These are phyloP conservation scores for Diutina pseudorugosa DNA, from an alignment of 1,139 yeast genomes.

Conservation along the genomic window DNA sequence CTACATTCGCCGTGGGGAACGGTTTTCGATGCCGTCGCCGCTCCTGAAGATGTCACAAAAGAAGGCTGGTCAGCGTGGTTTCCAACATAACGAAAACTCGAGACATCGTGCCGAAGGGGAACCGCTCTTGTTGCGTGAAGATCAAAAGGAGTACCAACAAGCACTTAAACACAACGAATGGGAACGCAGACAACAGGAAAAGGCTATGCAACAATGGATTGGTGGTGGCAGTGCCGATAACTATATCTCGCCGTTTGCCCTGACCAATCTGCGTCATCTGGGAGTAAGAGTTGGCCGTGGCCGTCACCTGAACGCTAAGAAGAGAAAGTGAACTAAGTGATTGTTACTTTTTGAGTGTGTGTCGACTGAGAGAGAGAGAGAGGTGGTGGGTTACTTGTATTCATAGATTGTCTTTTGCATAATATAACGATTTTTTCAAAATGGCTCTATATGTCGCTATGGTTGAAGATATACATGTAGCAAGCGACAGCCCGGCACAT, in stretches of 20 bases:
- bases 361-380: too few relatives aligned
- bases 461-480: too few relatives aligned
- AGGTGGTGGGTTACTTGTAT: too few relatives aligned
- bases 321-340: slow-evolving; percentile 6
- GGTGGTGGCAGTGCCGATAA: slow-evolving; percentile 94
- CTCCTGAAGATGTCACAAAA: slow-evolving; percentile 51
- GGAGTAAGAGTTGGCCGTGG: slow-evolving; percentile 80
- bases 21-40: slow-evolving; percentile 64
- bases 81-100: slow-evolving; percentile 52
- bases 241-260: slow-evolving; percentile 75
- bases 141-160: slow-evolving; percentile 84
- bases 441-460: too few relatives aligned
- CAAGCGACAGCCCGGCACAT: too few relatives aligned
- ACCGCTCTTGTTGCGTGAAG: slow-evolving; percentile 67
- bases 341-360: neutral
- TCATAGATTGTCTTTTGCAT: too few relatives aligned
- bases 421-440: too few relatives aligned
- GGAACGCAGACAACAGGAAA: slow-evolving; percentile 80
- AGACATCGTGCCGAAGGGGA: slow-evolving; percentile 40
- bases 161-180: slow-evolving; percentile 82
- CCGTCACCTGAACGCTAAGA: slow-evolving; percentile 55
- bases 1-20: slow-evolving; percentile 87
- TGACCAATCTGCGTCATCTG: slow-evolving; percentile 46
- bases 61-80: slow-evolving; percentile 60
- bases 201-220: slow-evolving; percentile 74